These are phyloP conservation scores for Plasmodium vinckei DNA, from an alignment of 169 alveolate genomes.

Conservation along the genomic window DNA sequence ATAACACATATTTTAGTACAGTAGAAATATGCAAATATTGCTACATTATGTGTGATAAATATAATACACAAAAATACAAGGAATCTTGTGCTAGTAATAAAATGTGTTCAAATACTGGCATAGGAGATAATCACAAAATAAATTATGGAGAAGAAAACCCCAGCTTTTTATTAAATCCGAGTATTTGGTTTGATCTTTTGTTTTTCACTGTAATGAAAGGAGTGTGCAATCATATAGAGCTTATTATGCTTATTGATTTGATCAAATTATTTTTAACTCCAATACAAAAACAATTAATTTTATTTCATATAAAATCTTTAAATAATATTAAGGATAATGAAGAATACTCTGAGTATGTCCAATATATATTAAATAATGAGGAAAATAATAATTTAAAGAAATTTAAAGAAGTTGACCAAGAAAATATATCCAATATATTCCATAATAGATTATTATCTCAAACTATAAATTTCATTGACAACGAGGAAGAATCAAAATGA, in stretches of 20 bases:
- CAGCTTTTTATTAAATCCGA: slow-evolving; percentile 40
- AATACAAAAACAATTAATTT: slow-evolving; percentile 59
- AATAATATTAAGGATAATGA: slow-evolving; percentile 27
- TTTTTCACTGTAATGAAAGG: slow-evolving; percentile 55
- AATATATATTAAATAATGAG: slow-evolving; percentile 41
- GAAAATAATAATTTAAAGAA: slow-evolving; percentile 17
- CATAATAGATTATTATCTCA: slow-evolving; percentile 14
- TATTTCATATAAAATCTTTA: slow-evolving; percentile 51
- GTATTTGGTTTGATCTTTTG: slow-evolving; percentile 70
- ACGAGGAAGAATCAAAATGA: slow-evolving; percentile 31
- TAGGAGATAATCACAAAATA: background rate
- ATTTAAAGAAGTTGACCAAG: slow-evolving; percentile 3
- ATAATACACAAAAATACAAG: slow-evolving; percentile 3
- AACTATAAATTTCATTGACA: slow-evolving; percentile 13
- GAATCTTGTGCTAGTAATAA: no score
- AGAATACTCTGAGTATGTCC: slow-evolving; percentile 47
- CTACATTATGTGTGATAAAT: slow-evolving; percentile 31
- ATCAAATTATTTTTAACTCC: slow-evolving; percentile 60
- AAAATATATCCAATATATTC: slow-evolving; percentile 15
- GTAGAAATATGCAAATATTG: slow-evolving; percentile 72
- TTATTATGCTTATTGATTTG: slow-evolving; percentile 59
- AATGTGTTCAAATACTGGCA: no score
- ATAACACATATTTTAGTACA: slow-evolving; percentile 61
- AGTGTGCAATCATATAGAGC: slow-evolving; percentile 24
- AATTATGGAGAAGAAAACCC: slow-evolving; percentile 5